phyloP scores from a whole-genome alignment of 106 monocot species.

The Allium fistulosum region DNA sequence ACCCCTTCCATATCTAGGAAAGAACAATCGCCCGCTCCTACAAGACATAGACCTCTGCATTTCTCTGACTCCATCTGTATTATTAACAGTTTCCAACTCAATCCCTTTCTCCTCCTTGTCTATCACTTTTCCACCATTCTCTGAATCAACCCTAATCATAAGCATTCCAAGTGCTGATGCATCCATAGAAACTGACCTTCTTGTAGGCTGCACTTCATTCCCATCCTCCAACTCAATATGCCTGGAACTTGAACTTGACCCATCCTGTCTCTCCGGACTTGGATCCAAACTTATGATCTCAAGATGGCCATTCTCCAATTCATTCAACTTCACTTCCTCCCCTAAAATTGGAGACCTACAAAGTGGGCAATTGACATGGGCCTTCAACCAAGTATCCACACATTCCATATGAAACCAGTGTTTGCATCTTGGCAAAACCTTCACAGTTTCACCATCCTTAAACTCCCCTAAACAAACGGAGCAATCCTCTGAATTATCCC shows the following conservation, averaged over 20 bases:
- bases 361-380: slow-evolving; percentile 81
- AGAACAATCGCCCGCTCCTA: slow-evolving; percentile 24
- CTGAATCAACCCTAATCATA: slow-evolving; percentile 10
- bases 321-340: background rate
- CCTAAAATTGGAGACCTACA: slow-evolving; percentile 56
- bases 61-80: background rate
- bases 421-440: slow-evolving; percentile 69
- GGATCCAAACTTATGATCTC: slow-evolving; percentile 1
- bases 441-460: slow-evolving; percentile 58
- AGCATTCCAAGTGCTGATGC: slow-evolving; percentile 12
- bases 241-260: background rate
- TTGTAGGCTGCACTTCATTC: slow-evolving; percentile 25
- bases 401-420: slow-evolving; percentile 76
- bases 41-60: slow-evolving; percentile 33
- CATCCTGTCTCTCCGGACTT: background rate
- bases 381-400: slow-evolving; percentile 80
- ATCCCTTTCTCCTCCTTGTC: background rate
- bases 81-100: background rate
- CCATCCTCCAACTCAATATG: background rate
- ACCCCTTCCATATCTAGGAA: slow-evolving; percentile 17
- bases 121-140: background rate
- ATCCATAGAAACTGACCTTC: slow-evolving; percentile 51
- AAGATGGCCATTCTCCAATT: background rate
- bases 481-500: slow-evolving; percentile 29
- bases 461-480: slow-evolving; percentile 83